Evolutionary conservation across 345 rosid species (phyloP), one percentile per base, ranked within the genome.

Genomic region (Draba incana): DNA sequence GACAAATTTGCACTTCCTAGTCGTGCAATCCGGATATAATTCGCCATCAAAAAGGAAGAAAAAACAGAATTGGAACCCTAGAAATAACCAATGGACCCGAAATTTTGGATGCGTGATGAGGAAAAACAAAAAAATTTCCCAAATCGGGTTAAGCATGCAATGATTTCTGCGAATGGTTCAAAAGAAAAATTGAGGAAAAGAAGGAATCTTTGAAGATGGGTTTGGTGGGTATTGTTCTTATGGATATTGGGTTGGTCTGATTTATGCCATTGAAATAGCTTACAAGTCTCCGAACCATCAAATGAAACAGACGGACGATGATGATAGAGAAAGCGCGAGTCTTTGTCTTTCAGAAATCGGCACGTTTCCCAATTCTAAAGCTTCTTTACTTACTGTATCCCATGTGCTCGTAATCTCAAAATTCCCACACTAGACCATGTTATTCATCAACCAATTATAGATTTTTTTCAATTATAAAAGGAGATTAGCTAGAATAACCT

Each of bases 11-110:
- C 66, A 33, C 54, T 62, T 66, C 85, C 77, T 25, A 80, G 27
- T 47, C 76, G 85, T 53, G 79, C 78, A 15, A 78, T 45, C 42
- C 84, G 77, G 70, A 79, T 82, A 67, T 78, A 83, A 33, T 78
- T 84, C 43, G 75, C 77, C 87, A 84, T 87, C 35, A 16, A 23
- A 38, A 2, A 12, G 38, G 38, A 35, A 35, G 38, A 7, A 35
- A 7, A 35, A 6, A 1, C 38, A 28, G 10, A 38, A 8, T 1
- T 14, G 16, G 41, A 71, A 46, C 64, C 59, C 44, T 58, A 55
- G 31, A 59, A 45, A 30, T 42, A 45, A 24, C 35, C 6, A 55
- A 44, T 68, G 25, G n/a, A 64, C 16, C 30, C 28, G 23, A 30
- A 23, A 5, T 23, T 9, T 8, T 6, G 57, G 44, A 33, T 13